Evolutionary conservation across 352 stramenopile species (phyloP).

Genomic region (Lagenidium giganteum): DNA sequence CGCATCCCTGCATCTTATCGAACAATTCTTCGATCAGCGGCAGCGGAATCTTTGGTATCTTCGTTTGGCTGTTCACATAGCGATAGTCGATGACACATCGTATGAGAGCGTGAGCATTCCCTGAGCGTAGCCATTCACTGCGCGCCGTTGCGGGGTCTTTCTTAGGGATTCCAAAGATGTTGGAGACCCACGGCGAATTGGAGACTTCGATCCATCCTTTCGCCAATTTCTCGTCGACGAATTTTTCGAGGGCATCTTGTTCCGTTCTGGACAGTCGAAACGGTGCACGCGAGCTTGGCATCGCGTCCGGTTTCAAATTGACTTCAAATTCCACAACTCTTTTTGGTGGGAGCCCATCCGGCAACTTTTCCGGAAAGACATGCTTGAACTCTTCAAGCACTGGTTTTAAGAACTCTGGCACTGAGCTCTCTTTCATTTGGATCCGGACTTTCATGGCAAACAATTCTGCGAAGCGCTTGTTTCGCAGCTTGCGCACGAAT

Average conservation of each 20-base stretch:
- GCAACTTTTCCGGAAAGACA: slow-evolving; percentile 7
- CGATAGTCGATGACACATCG: slow-evolving; percentile 15
- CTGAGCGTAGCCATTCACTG: slow-evolving; percentile 9
- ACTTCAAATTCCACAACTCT: slow-evolving; percentile 10
- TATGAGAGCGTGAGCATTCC: slow-evolving; percentile 1
- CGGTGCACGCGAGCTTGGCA: slow-evolving; percentile 4
- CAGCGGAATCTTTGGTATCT: slow-evolving; percentile 18
- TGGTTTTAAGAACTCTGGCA: background rate
- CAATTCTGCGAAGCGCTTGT: too few relatives aligned
- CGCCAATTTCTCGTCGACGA: slow-evolving; percentile 6
- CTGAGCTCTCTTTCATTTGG: too few relatives aligned
- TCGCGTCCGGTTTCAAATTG: slow-evolving; percentile 11
- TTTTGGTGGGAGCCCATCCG: slow-evolving; percentile 2
- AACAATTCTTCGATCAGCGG: slow-evolving; percentile 19
- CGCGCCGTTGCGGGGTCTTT: slow-evolving; percentile 13
- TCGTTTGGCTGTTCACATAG: slow-evolving; percentile 15
- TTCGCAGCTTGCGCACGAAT: too few relatives aligned
- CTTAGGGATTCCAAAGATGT: slow-evolving; percentile 21
- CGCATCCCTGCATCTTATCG: slow-evolving; percentile 18
- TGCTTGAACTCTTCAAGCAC: slow-evolving; percentile 5
- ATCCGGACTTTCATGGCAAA: too few relatives aligned
- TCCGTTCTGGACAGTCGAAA: slow-evolving; percentile 12
- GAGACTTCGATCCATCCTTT: slow-evolving; percentile 11
- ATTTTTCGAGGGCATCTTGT: slow-evolving; percentile 3
- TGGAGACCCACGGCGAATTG: slow-evolving; percentile 14